Conservation (phyloP, 2,329 filamentous ascomycete species). For the Chaetoscypha palmicola region DNA sequence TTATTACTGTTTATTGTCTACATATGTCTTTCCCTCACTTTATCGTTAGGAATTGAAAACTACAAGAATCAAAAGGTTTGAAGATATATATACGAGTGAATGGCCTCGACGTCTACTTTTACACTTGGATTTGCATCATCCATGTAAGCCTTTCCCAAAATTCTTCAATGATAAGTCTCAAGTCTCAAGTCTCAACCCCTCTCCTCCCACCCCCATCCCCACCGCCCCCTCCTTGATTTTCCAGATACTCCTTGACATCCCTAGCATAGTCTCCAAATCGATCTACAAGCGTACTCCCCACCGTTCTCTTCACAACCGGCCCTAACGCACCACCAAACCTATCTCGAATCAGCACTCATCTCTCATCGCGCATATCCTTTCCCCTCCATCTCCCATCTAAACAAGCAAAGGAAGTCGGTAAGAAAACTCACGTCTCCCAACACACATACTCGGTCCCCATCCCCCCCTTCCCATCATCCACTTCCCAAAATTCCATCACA, state of each 20-base stretch:
- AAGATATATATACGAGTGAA: no score
- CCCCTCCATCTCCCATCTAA: background rate
- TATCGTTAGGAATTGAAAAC: no score
- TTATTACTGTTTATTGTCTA: no score
- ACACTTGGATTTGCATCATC: no score
- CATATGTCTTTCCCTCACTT: no score
- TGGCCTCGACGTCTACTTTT: no score
- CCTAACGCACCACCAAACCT: constrained; percentile 35
- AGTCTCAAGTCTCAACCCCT: background rate
- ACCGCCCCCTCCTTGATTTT: background rate
- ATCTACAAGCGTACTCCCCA: constrained; percentile 30
- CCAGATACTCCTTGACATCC: constrained; percentile 33
- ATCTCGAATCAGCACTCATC: no score
- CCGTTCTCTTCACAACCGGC: constrained; percentile 30
- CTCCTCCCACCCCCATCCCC: background rate
- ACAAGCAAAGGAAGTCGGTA: background rate
- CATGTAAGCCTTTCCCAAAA: no score
- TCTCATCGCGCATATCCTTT: no score
- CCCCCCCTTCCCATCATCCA: no score
- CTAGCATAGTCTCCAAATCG: constrained; percentile 35
- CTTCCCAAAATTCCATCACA: constrained; percentile 40
- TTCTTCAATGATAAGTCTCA: no score
- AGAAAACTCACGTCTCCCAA: constrained; percentile 35
- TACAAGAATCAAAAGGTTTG: no score
- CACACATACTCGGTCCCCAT: constrained; percentile 35